Evolutionary conservation across 805 yeast genomes (phyloP).

Genomic region (Wickerhamomyces strasburgensis): DNA sequence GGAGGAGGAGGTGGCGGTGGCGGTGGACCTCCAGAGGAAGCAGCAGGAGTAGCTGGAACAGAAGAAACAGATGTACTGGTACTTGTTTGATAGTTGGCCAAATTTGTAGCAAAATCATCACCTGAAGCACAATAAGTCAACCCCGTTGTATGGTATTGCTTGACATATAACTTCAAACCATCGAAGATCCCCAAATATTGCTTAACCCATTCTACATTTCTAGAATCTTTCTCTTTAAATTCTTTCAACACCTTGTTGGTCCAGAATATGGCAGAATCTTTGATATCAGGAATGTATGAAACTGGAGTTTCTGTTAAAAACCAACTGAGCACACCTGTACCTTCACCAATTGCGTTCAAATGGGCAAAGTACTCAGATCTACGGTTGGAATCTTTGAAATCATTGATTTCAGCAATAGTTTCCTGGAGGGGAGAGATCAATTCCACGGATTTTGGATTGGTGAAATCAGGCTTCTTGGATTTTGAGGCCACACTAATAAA

Average conservation of each 20-base stretch:
- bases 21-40: conserved; percentile 87
- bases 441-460: conserved; percentile 48
- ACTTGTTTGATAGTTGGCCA: conserved; percentile 34
- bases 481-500: conserved; percentile 56
- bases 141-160: conserved; percentile 80
- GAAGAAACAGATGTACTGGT: conserved; percentile 29
- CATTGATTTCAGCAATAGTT: conserved; percentile 50
- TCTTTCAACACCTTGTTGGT: conserved; percentile 86
- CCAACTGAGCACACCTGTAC: conserved; percentile 91
- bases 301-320: conserved; percentile 72
- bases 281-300: conserved; percentile 71
- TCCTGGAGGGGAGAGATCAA: conserved; percentile 67
- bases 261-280: conserved; percentile 93
- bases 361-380: conserved; percentile 60
- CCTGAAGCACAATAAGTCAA: conserved; percentile 72
- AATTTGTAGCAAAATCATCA: conserved; percentile 46
- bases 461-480: conserved; percentile 59
- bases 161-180: conserved; percentile 65
- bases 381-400: conserved; percentile 72
- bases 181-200: conserved; percentile 58
- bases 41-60: conserved; percentile 54
- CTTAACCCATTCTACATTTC: conserved; percentile 80
- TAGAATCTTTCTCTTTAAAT: conserved; percentile 62
- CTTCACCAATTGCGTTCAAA: conserved; percentile 82
- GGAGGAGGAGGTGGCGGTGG: conserved; percentile 99